Evolutionary conservation across 1,284 basidiomycete species (phyloP).

Genomic region (Abortiporus biennis): DNA sequence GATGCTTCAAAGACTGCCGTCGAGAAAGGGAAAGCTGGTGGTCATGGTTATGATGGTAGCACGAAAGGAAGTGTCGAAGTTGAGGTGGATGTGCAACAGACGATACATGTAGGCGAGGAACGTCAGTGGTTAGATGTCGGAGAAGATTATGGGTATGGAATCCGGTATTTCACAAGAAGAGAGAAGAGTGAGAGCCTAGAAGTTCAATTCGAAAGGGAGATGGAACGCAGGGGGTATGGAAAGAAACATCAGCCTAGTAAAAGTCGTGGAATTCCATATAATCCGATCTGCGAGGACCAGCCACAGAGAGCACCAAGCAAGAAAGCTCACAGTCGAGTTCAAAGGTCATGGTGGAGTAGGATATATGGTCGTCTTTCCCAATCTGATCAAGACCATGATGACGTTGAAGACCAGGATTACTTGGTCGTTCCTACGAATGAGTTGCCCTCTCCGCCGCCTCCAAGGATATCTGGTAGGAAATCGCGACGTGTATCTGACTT

Average conservation of each 20-base stretch:
- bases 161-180: slow-evolving; percentile 27
- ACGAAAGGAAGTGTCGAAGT: slow-evolving; percentile 13
- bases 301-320: slow-evolving; percentile 5
- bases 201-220: slow-evolving; percentile 45
- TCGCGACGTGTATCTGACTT: background rate
- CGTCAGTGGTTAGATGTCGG: slow-evolving; percentile 48
- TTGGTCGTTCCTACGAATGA: background rate
- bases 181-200: slow-evolving; percentile 50
- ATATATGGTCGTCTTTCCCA: slow-evolving; percentile 49
- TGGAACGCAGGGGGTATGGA: slow-evolving; percentile 39
- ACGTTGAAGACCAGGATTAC: slow-evolving; percentile 14
- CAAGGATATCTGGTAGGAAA: slow-evolving; percentile 4
- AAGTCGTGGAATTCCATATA: slow-evolving; percentile 3
- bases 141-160: slow-evolving; percentile 36
- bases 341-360: slow-evolving; percentile 51
- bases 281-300: slow-evolving; percentile 12
- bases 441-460: too few species aligned
- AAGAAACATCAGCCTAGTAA: slow-evolving; percentile 21
- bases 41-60: slow-evolving; percentile 1
- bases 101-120: slow-evolving; percentile 35
- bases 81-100: slow-evolving; percentile 26
- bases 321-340: slow-evolving; percentile 9
- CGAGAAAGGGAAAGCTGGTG: slow-evolving; percentile 1
- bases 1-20: slow-evolving; percentile 8
- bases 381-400: slow-evolving; percentile 28